A percentile compares a stretch with the other conserved stretches of the same genome.
These are phyloP conservation scores for Tricholoma matsutake DNA, from an alignment of 768 basidiomycete genomes.

Conservation along the genomic window DNA sequence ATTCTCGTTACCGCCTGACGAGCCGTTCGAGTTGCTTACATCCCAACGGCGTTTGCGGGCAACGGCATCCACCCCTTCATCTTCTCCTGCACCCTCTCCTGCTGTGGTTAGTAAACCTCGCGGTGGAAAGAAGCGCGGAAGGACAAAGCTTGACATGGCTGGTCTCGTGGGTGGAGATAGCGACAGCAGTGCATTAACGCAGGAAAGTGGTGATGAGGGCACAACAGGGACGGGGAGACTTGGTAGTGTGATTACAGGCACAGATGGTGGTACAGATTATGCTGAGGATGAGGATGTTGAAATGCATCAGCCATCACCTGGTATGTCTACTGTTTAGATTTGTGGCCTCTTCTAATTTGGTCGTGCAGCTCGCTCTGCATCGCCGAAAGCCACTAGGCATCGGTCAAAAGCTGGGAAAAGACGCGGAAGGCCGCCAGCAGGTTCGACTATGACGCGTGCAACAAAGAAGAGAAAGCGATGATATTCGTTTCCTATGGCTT, in stretches of 20 bases:
- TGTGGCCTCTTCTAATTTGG: slow-evolving; percentile 1
- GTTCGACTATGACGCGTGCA: slow-evolving; percentile 33
- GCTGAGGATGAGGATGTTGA: slow-evolving; percentile 66
- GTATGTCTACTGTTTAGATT: slow-evolving; percentile 32
- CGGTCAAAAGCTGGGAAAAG: slow-evolving; percentile 31
- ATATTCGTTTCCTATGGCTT: slow-evolving; percentile 3
- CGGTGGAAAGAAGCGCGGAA: slow-evolving; percentile 38
- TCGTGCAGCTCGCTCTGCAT: slow-evolving; percentile 30
- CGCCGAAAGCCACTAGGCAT: slow-evolving; percentile 36
- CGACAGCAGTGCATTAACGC: slow-evolving; percentile 79
- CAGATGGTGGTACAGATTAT: slow-evolving; percentile 68
- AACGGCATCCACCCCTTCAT: slow-evolving; percentile 61
- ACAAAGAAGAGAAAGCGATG: slow-evolving; percentile 49
- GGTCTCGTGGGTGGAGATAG: slow-evolving; percentile 81
- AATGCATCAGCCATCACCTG: slow-evolving; percentile 55
- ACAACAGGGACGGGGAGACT: slow-evolving; percentile 50
- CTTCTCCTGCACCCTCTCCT: slow-evolving; percentile 51
- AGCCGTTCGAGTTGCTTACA: slow-evolving; percentile 56
- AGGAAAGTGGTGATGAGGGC: slow-evolving; percentile 78
- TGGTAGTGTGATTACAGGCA: slow-evolving; percentile 67
- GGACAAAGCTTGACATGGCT: slow-evolving; percentile 60
- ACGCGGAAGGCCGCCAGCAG: slow-evolving; percentile 28
- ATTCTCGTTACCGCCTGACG: slow-evolving; percentile 59
- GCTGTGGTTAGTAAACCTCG: slow-evolving; percentile 24
- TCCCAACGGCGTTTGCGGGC: slow-evolving; percentile 60